Percentiles rank a stretch among this genome's conserved stretches.
Conservation (phyloP, 2,329 filamentous ascomycete genomes). For the Aspergillus fructus region DNA sequence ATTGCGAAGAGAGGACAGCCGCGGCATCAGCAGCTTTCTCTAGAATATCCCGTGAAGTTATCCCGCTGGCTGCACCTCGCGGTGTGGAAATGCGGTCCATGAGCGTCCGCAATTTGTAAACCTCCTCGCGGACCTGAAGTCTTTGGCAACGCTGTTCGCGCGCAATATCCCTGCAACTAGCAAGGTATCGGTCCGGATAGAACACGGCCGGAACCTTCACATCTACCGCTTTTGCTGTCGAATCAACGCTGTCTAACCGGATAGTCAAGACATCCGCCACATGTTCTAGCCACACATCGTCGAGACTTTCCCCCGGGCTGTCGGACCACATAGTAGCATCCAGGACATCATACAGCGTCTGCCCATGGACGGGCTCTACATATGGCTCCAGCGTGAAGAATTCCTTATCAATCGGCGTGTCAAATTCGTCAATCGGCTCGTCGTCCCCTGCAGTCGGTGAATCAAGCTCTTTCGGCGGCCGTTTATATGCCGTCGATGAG, state of each 20-base stretch:
- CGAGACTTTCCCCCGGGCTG: slow-evolving; percentile 36
- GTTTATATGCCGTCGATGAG: slow-evolving; percentile 46
- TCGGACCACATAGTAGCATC: slow-evolving; percentile 53
- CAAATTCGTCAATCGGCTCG: background rate
- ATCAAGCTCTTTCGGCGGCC: slow-evolving; percentile 10
- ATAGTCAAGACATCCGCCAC: slow-evolving; percentile 58
- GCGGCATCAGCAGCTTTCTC: slow-evolving; percentile 37
- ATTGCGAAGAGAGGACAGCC: slow-evolving; percentile 25
- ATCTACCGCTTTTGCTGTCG: slow-evolving; percentile 36
- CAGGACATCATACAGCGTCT: slow-evolving; percentile 55
- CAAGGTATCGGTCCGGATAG: slow-evolving; percentile 61
- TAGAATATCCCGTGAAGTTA: slow-evolving; percentile 32
- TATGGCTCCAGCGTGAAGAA: slow-evolving; percentile 41
- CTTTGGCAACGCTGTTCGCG: slow-evolving; percentile 46
- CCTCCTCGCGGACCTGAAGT: slow-evolving; percentile 33
- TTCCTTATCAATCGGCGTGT: slow-evolving; percentile 24
- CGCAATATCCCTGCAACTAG: slow-evolving; percentile 49
- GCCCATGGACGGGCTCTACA: slow-evolving; percentile 38
- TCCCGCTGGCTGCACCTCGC: slow-evolving; percentile 16
- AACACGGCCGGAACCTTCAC: slow-evolving; percentile 55
- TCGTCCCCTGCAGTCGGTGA: background rate
- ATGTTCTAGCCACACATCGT: slow-evolving; percentile 49
- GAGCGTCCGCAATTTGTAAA: slow-evolving; percentile 32
- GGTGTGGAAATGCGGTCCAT: slow-evolving; percentile 32
- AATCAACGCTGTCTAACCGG: slow-evolving; percentile 37